Conservation (phyloP, 768 basidiomycete genomes). For the Boletales sp. region DNA sequence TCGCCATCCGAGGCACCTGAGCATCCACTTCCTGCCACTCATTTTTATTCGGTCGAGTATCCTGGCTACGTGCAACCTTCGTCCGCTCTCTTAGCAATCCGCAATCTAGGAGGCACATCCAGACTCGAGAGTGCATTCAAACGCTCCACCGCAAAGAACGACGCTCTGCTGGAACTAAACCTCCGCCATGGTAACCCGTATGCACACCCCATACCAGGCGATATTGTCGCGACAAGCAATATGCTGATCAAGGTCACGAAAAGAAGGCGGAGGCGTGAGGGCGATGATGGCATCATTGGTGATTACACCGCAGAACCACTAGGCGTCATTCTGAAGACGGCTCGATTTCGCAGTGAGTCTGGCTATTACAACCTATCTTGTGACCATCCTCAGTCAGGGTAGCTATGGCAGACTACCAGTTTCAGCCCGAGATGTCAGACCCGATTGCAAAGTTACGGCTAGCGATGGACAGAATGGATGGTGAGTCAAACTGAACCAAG, state of each 20-base stretch:
- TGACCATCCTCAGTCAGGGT: slow-evolving; percentile 2
- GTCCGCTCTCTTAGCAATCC: slow-evolving; percentile 60
- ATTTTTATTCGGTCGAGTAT: slow-evolving; percentile 84
- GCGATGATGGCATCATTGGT: slow-evolving; percentile 38
- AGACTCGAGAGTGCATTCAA: slow-evolving; percentile 76
- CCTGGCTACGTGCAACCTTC: slow-evolving; percentile 74
- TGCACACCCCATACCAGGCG: slow-evolving; percentile 81
- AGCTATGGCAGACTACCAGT: slow-evolving; percentile 97
- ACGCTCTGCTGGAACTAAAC: slow-evolving; percentile 70
- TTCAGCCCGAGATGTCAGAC: slow-evolving; percentile 69
- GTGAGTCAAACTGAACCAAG: slow-evolving; percentile 40
- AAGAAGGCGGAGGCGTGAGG: slow-evolving; percentile 51
- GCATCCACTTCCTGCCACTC: slow-evolving; percentile 48
- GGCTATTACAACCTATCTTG: neutral
- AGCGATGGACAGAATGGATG: slow-evolving; percentile 79
- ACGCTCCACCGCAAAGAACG: slow-evolving; percentile 56
- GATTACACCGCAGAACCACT: slow-evolving; percentile 73
- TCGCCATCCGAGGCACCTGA: slow-evolving; percentile 33
- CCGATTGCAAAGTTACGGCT: slow-evolving; percentile 63
- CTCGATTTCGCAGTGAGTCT: slow-evolving; percentile 82
- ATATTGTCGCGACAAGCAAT: slow-evolving; percentile 72
- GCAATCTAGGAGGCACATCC: slow-evolving; percentile 65
- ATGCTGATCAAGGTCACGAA: slow-evolving; percentile 84
- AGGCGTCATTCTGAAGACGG: slow-evolving; percentile 78
- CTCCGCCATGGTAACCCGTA: slow-evolving; percentile 74